A percentile compares a stretch with the other conserved stretches of the same genome.
Conservation (phyloP, 768 basidiomycete species). For the Neoboletus magnificus region DNA sequence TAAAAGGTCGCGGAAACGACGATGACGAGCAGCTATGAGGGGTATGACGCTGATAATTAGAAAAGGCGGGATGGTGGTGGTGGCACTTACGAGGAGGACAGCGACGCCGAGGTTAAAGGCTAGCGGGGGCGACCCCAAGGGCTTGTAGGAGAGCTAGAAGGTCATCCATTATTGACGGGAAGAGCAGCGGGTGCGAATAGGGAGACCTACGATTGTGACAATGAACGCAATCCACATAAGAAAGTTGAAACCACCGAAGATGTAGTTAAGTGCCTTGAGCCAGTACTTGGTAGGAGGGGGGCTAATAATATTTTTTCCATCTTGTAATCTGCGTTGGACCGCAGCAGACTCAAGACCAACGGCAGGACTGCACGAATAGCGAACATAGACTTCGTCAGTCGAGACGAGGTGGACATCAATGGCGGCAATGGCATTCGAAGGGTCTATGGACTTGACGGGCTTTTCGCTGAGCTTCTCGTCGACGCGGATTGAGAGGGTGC, state of each 20-base stretch:
- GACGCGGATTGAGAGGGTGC: constrained; percentile 46
- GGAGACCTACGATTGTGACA: constrained; percentile 38
- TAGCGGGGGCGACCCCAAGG: constrained; percentile 42
- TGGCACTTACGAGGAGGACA: constrained; percentile 41
- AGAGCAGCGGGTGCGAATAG: neutral
- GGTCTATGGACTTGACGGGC: constrained; percentile 26
- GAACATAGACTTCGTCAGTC: constrained; percentile 39
- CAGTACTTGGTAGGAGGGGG: constrained; percentile 46
- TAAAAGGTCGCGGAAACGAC: constrained; percentile 44
- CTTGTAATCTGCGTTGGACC: constrained; percentile 37
- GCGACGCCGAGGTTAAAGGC: constrained; percentile 51
- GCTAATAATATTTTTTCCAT: constrained; percentile 48
- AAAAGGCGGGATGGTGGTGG: constrained; percentile 8
- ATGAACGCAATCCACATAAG: constrained; percentile 56
- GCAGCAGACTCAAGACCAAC: constrained; percentile 48
- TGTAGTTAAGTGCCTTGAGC: constrained; percentile 49
- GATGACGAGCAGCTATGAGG: constrained; percentile 40
- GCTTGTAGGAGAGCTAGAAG: constrained; percentile 49
- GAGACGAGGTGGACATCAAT: constrained; percentile 49
- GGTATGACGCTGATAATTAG: constrained; percentile 2
- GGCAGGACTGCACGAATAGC: constrained; percentile 41
- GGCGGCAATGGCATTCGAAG: constrained; percentile 38
- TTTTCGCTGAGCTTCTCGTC: constrained; percentile 28
- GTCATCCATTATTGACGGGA: constrained; percentile 10
- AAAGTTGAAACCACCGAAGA: constrained; percentile 58